phyloP scores from a whole-genome alignment of 257 asterid genomes.

The Cruciata laevipes region DNA sequence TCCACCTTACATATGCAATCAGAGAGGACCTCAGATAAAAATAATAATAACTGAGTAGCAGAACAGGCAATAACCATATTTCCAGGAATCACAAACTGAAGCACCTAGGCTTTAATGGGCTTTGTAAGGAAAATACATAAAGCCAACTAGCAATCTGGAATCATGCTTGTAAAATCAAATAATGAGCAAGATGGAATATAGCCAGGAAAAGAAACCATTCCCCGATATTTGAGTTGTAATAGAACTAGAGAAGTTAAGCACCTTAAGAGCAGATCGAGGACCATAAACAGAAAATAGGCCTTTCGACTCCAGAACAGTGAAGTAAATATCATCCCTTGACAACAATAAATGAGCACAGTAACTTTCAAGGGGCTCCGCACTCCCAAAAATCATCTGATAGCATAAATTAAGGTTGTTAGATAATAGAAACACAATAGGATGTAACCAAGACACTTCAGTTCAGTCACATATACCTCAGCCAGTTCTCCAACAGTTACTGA shows the following conservation, averaged over 20 bases:
- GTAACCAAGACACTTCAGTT: constrained; percentile 12
- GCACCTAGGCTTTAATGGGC: background rate
- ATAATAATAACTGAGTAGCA: constrained; percentile 1
- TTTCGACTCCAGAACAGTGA: constrained; percentile 54
- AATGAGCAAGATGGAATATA: background rate
- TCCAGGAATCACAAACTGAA: background rate
- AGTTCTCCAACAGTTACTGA: constrained; percentile 68
- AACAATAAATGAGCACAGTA: constrained; percentile 82
- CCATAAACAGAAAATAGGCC: constrained; percentile 70
- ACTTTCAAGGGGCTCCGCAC: constrained; percentile 88
- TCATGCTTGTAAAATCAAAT: background rate
- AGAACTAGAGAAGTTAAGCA: constrained; percentile 11
- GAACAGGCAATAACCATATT: background rate
- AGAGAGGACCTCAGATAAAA: constrained; percentile 4
- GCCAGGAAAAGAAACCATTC: background rate
- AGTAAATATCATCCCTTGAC: constrained; percentile 72
- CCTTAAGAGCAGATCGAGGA: constrained; percentile 83
- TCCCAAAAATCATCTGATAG: constrained; percentile 94
- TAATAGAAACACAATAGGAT: constrained; percentile 26
- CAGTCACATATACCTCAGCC: constrained; percentile 65
- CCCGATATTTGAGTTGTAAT: background rate
- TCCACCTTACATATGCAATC: constrained; percentile 52
- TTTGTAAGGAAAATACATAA: background rate
- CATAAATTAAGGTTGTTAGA: constrained; percentile 38
- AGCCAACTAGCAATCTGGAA: background rate